Evolutionary conservation across 805 yeast genomes (phyloP), one percentile per base, ranked within the genome.

Genomic region (Candida golubevii): DNA sequence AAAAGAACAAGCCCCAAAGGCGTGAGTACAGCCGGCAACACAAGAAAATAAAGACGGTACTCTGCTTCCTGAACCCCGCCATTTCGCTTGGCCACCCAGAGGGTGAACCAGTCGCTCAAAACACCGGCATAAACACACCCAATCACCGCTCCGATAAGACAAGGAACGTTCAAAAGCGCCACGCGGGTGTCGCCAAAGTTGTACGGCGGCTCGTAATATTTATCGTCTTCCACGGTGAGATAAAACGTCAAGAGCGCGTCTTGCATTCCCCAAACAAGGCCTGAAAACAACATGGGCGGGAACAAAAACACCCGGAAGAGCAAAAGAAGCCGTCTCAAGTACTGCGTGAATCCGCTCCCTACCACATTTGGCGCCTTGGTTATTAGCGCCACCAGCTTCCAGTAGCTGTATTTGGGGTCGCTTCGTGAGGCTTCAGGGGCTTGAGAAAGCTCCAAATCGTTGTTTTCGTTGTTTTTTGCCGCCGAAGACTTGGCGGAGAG

Each of bases 221-320:
- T 67, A 44, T 81, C 81, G 47, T 84, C 89, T 58, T 83, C 86
- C 9, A 86, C 78, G 2, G 90, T 84, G 49, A 85, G 62, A 61
- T 84, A 85, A 55, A 85, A 85, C 0, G 90, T 79, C 50, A 85
- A 71, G 57, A 83, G 81, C 0, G 88, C 85, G 58, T 83, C 88
- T 60, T 85, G 91, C 46, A 80, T 70, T 36, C 91, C 91, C 91
- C 91, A 85, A 50, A 84, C 78, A n/a, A 82, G 47, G 39, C 88
- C 87, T 1, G 85, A 79, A 23, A 79, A 65, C 54, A 82, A 65
- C 11, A 80, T 82, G 2, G 86, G 84, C 2, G 87, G 87, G 57
- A 79, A 80, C 51, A 70, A 67, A 51, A 81, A 79, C 58, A 81
- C 82, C 51, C 79, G 71, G 48, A 79, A 61, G 60, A 77, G 76